phyloP scores from a whole-genome alignment of 1,284 basidiomycete species.

The Malassezia equina region DNA sequence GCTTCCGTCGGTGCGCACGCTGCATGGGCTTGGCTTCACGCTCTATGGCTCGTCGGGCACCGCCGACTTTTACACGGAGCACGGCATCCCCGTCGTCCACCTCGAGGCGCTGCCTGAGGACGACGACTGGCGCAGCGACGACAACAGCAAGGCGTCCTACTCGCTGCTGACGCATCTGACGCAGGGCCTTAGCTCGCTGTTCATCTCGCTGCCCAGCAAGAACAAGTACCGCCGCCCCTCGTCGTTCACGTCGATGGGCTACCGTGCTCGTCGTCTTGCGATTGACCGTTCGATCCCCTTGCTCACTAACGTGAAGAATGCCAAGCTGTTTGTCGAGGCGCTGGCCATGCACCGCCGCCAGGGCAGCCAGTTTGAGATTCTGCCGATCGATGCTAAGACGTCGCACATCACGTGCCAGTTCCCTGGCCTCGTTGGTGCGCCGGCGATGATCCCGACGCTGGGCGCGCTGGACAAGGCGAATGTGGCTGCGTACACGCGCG shows the following conservation, averaged over 20 bases:
- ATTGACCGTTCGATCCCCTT: constrained; percentile 95
- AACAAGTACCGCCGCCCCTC: constrained; percentile 95
- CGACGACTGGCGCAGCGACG: constrained; percentile 38
- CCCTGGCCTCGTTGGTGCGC: constrained; percentile 82
- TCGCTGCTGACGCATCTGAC: constrained; percentile 45
- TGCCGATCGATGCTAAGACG: constrained; percentile 85
- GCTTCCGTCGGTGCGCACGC: constrained; percentile 86
- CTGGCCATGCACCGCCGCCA: constrained; percentile 61
- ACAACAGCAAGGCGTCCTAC: constrained; percentile 41
- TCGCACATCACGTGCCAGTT: constrained; percentile 76
- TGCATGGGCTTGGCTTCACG: constrained; percentile 86
- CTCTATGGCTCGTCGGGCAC: constrained; percentile 96
- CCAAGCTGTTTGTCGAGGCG: constrained; percentile 91
- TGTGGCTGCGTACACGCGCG: constrained; percentile 18
- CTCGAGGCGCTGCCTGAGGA: constrained; percentile 47
- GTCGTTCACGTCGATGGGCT: constrained; percentile 92
- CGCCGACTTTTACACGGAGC: constrained; percentile 52
- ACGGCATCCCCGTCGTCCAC: constrained; percentile 44
- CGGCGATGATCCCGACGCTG: constrained; percentile 73
- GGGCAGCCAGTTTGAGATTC: constrained; percentile 69
- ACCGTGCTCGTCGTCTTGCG: constrained; percentile 94
- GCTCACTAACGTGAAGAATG: constrained; percentile 98
- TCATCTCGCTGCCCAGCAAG: constrained; percentile 97
- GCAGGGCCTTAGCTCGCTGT: constrained; percentile 56
- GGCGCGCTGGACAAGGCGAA: constrained; percentile 48